Base-by-base conservation (phyloP, 2,329 filamentous ascomycete genomes). In the Ophiognomonia clavigignenti-juglandacearum region DNA sequence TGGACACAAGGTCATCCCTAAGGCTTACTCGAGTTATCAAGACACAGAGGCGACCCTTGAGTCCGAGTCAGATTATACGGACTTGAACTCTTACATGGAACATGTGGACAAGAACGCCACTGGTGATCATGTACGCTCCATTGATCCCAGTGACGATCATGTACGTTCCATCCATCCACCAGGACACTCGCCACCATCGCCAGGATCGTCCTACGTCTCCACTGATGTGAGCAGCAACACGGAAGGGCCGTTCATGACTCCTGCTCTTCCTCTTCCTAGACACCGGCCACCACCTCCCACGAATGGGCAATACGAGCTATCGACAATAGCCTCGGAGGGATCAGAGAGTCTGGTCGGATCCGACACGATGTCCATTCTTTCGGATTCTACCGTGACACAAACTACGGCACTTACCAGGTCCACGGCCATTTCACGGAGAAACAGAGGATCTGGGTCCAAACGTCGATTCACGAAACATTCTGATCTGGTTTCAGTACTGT, bases 401-500 rank as follows among this genome's bases (percentile, higher is more conserved):
- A 71, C 71, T 9, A 76, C 75, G 7, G 63, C 64, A 27, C 59
- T 76, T 47, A 76, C 73, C 6, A 71, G 70, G 54, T 73, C 69
- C 23, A 69, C 68, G 16, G 69, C 64, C 48, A 54, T 68, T 53
- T 75, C 69, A 52, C 69, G 64, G 48, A 69, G 61, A 66, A 71
- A 72, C 19, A 56, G 75, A 69, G 52, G 51, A 16, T 66, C 75
- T 1, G 75, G 72, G 36, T 69, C 88, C 27, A 88, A 86, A 63
- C 80, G 88, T 53, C 82, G 86, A 50, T 75, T 96, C 32, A 96
- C 91, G 4, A 95, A 88, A 50, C 91, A 97, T 65, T 90, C 90
- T 14, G 93, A 98, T 64, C 74, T 98, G 20, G 88, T 98, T 32
- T 97, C 93, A 1, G 89, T 96, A 3, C 73, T 98, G 8, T 97